Evolutionary conservation across 2,329 filamentous ascomycete species (phyloP), one percentile per base, ranked within the genome.

Genomic region (Chaetomium olivaceum): DNA sequence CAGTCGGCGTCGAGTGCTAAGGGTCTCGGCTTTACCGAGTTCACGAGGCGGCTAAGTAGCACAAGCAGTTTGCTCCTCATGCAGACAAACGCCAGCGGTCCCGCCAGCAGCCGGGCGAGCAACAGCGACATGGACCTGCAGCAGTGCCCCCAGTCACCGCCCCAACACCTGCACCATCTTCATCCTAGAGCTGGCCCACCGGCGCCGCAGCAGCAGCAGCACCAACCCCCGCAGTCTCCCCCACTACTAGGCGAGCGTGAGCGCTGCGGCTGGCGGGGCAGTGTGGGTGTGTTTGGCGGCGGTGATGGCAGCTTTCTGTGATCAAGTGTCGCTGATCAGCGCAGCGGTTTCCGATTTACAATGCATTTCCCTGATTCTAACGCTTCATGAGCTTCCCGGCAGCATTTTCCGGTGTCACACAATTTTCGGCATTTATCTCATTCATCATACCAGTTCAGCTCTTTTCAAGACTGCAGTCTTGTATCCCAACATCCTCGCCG

Each of bases 21-120:
- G 77, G 80, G 84, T 66, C 80, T 87, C 63, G 87, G 84, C 77
- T 87, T 89, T 69, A 84, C 81, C 70, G 86, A 89, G 62, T 86
- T 87, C 68, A 83, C 85, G 56, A 86, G 85, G 73, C 79, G 85
- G 67, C 74, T 89, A 62, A 88, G 85, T 70, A 87, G 83, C 73
- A 87, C 85, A 60, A 87, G 84, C 73, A 87, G 83, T 74, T 76
- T 87, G 72, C 78, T 89, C 61, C 78, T 88, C 55, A 80, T 87
- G 63, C 84, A 87, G 77, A 84, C 84, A 67, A 87, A 87, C 73
- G 78, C 79, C 66, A 76, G 61, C 58, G 63, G 60, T 1, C n/a
- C 76, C 65, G 76, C 76, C 68, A 85, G 82, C 76, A 83, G 80
- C 73, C 76, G 80, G 61, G 77, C 78, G 63, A 83, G 81, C 74